These are phyloP conservation scores for Oxalis stricta DNA, from an alignment of 441 rosid species.

Conservation along the genomic window DNA sequence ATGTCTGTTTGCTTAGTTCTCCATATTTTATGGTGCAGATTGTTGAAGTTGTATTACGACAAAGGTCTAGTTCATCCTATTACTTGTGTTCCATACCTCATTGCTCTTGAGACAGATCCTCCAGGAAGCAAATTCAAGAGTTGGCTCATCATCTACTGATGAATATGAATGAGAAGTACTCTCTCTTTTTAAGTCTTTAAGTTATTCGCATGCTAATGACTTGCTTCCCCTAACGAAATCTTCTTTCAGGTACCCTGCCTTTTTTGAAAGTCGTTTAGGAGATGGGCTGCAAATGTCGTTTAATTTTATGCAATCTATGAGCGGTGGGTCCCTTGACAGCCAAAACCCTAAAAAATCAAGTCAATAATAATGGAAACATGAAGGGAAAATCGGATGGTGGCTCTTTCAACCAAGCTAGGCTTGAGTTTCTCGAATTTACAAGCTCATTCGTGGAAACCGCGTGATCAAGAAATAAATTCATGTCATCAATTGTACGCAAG, in stretches of 20 bases:
- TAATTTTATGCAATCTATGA: constrained; percentile 57
- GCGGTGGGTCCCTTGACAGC: constrained; percentile 27
- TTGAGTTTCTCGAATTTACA: constrained; percentile 92
- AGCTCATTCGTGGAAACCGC: constrained; percentile 89
- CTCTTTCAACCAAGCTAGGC: constrained; percentile 77
- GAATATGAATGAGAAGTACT: constrained; percentile 99
- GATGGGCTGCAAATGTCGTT: constrained; percentile 97
- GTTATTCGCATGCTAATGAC: constrained; percentile 1
- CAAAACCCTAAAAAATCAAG: constrained; percentile 37
- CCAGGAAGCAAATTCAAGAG: constrained; percentile 81
- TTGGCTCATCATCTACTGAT: constrained; percentile 94
- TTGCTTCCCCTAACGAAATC: constrained; percentile 14
- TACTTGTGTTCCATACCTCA: constrained; percentile 94
- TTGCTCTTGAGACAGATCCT: constrained; percentile 98
- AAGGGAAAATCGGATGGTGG: constrained; percentile 55
- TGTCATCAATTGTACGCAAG: constrained; percentile 95
- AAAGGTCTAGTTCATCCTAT: constrained; percentile 99
- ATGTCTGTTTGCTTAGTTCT: constrained; percentile 1
- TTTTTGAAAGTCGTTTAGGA: constrained; percentile 94
- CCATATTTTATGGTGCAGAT: constrained; percentile 39
- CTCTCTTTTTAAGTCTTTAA: constrained; percentile 11
- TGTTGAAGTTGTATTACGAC: constrained; percentile 92
- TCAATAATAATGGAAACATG: constrained; percentile 44
- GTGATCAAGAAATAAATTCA: constrained; percentile 88
- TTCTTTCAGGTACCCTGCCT: constrained; percentile 82